phyloP scores from a whole-genome alignment of 768 basidiomycete genomes.

The Rickenella mellea region DNA sequence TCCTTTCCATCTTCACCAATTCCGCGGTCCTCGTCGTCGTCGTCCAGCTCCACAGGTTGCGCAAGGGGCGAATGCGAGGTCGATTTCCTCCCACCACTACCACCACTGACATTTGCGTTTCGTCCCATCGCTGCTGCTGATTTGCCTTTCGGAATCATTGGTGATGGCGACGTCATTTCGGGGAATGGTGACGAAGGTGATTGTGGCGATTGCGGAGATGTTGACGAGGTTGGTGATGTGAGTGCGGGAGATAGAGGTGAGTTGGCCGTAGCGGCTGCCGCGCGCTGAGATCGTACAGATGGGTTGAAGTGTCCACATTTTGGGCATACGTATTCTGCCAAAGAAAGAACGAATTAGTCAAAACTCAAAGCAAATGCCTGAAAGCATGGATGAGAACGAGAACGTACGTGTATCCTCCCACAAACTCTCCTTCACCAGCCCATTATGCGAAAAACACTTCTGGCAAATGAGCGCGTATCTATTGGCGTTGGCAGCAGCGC shows the following conservation, averaged over 20 bases:
- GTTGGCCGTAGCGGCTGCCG: too few species aligned
- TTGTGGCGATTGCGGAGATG: background rate
- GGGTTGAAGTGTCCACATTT: conserved; percentile 82
- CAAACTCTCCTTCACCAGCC: conserved; percentile 71
- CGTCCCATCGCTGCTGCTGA: background rate
- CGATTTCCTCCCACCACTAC: too few species aligned
- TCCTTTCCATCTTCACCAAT: background rate
- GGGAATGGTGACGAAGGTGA: background rate
- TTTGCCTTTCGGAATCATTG: background rate
- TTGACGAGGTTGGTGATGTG: background rate
- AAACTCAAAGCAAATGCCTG: conserved; percentile 1
- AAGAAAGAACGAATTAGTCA: background rate
- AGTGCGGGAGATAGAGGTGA: background rate
- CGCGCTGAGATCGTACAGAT: conserved; percentile 12
- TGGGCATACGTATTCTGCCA: conserved; percentile 72
- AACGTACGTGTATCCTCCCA: conserved; percentile 78
- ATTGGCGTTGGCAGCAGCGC: conserved; percentile 29
- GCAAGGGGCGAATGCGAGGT: background rate
- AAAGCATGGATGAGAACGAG: background rate
- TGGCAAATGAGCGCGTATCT: conserved; percentile 84
- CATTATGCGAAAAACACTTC: conserved; percentile 82
- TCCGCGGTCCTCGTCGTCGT: background rate
- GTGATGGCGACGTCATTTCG: background rate
- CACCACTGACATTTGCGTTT: too few species aligned
- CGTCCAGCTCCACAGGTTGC: background rate